phyloP scores from a whole-genome alignment of 2,329 filamentous ascomycete genomes.

The Trichoderma sp. region DNA sequence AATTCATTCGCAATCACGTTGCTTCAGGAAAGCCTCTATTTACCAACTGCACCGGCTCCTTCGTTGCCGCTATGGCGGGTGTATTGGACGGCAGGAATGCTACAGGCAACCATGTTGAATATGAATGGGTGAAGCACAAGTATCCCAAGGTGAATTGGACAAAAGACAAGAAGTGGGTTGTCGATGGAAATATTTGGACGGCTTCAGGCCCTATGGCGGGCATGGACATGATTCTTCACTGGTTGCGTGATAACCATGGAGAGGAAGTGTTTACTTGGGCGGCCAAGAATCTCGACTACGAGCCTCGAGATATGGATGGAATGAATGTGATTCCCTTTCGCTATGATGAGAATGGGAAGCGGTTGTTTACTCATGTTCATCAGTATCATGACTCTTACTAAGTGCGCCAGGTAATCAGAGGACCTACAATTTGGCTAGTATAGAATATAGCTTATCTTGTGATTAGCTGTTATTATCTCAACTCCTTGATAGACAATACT shows the following conservation, averaged over 20 bases:
- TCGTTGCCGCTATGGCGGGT: constrained; percentile 40
- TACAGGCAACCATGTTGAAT: constrained; percentile 47
- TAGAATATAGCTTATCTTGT: too few species aligned
- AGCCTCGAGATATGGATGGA: constrained; percentile 43
- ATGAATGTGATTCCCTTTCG: constrained; percentile 1
- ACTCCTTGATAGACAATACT: too few species aligned
- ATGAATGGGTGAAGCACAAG: constrained; percentile 37
- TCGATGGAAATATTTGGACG: constrained; percentile 53
- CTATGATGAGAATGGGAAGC: not conserved
- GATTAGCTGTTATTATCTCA: too few species aligned
- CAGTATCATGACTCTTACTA: not conserved
- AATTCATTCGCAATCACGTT: constrained; percentile 43
- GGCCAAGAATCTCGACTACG: constrained; percentile 40
- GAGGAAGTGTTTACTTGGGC: constrained; percentile 35
- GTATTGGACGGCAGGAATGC: constrained; percentile 49
- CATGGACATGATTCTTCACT: constrained; percentile 50
- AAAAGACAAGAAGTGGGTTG: constrained; percentile 48
- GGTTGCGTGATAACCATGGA: constrained; percentile 44
- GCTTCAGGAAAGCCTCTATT: constrained; percentile 43
- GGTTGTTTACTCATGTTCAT: not conserved
- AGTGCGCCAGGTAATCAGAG: not conserved
- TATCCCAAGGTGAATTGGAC: constrained; percentile 51
- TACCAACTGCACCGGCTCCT: constrained; percentile 45
- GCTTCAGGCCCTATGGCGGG: constrained; percentile 50
- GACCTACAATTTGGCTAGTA: too few species aligned